These are phyloP conservation scores for Guillardia theta DNA, from an alignment of 78 protist species.

Conservation along the genomic window DNA sequence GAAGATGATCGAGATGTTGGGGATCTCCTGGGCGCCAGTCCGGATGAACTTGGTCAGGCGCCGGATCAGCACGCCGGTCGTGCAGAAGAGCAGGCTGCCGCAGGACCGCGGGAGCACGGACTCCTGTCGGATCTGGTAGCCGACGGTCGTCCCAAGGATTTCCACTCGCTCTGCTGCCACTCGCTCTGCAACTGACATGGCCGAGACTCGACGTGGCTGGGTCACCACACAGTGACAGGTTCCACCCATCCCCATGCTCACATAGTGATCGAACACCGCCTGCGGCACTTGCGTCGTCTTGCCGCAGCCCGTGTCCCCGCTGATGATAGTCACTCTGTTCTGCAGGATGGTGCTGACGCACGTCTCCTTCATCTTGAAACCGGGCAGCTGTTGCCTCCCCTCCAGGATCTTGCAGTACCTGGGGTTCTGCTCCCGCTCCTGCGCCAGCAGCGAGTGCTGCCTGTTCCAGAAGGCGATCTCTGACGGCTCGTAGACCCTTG, in stretches of 20 bases:
- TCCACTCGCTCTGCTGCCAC: slow-evolving; percentile 72
- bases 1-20: not conserved
- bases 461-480: not conserved
- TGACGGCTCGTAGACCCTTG: not conserved
- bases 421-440: not conserved
- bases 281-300: slow-evolving; percentile 76
- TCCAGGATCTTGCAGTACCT: not conserved
- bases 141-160: slow-evolving; percentile 52
- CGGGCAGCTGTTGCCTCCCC: not conserved
- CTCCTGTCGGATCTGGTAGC: slow-evolving; percentile 70
- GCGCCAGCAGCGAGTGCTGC: not conserved
- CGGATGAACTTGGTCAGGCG: not conserved
- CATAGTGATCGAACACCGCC: not conserved
- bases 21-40: not conserved
- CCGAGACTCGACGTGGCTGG: slow-evolving; percentile 91
- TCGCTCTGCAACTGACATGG: slow-evolving; percentile 19
- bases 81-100: slow-evolving; percentile 68
- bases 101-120: slow-evolving; percentile 39
- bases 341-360: not conserved
- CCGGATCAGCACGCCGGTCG: slow-evolving; percentile 69
- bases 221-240: slow-evolving; percentile 70
- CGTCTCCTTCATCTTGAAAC: not conserved
- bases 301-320: slow-evolving; percentile 91
- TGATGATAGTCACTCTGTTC: slow-evolving; percentile 41
- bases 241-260: not conserved